Base-by-base conservation (phyloP, 768 basidiomycete species). In the Leccinum incarnatum region DNA sequence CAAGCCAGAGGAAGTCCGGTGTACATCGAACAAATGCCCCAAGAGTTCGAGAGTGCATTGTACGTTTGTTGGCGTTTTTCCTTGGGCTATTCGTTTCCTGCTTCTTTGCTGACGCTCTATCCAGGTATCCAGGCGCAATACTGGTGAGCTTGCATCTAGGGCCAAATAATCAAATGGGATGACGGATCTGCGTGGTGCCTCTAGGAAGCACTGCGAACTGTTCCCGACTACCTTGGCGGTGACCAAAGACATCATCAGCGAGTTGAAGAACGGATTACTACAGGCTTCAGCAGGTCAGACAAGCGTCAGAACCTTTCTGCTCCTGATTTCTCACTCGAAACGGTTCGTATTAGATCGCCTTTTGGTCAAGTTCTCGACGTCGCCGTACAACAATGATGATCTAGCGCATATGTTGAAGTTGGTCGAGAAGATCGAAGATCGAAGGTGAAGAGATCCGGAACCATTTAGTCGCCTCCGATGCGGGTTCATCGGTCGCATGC, bases 321-420 rank as follows among this genome's bases (percentile, higher is more conserved):
- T 34, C 27, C 15, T 14, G 51, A 1, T n/a, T n/a, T 34, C 45
- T 53, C 21, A 61, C 17, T 19, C 7, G 34, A 37, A 27, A 5
- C 42, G 36, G 4, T 42, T 19, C 9, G 5, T 45, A 21, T 14
- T 52, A 72, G 71, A 72, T 56, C 66, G 72, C 48, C 40, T 74
- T 11, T 52, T 72, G 37, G 69, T 65, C 0, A 72, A 72, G n/a
- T 72, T 74, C 53, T 74, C 71, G 52, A 72, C 71, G 6, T 72
- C 71, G n/a, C 71, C 72, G 17, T 72, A 68, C 19, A 46, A 37
- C 52, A 68, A 61, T 54, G 12, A 62, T 4, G 62, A 62, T 34
- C 48, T 72, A 10, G 61, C 49, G 42, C 65, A 62, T n/a, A 74
- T 72, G 71, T 23, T 72, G 17, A 59, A 64, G 1, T 8, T 74